These are phyloP conservation scores for Lactarius tabidus DNA, from an alignment of 768 basidiomycete genomes.

Conservation along the genomic window DNA sequence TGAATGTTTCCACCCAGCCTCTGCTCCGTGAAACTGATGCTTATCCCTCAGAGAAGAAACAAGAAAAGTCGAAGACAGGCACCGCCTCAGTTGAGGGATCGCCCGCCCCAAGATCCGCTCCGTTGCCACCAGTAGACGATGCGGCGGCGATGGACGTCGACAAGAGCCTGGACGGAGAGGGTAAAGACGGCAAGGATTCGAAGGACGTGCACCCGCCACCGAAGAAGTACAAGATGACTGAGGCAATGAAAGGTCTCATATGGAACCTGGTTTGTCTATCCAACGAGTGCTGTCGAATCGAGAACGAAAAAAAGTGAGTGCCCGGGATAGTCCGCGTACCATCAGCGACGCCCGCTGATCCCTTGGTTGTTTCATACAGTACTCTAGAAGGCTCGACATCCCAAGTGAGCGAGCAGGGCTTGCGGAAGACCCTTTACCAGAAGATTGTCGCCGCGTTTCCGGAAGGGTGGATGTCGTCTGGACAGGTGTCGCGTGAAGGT, in stretches of 20 bases:
- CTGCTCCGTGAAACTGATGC: not conserved
- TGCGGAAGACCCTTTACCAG: conserved; percentile 77
- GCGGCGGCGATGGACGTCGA: conserved; percentile 27
- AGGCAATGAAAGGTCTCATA: conserved; percentile 71
- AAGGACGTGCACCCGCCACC: conserved; percentile 56
- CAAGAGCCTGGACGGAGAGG: conserved; percentile 32
- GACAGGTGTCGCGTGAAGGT: conserved; percentile 87
- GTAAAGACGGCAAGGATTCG: conserved; percentile 33
- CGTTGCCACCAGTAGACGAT: conserved; percentile 27
- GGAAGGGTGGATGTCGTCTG: conserved; percentile 79
- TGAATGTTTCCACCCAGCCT: no score
- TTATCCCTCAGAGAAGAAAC: conserved; percentile 42
- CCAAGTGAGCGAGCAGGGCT: conserved; percentile 75
- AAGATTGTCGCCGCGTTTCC: conserved; percentile 84
- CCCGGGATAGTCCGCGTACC: not conserved
- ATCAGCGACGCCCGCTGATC: not conserved
- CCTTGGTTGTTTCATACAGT: conserved; percentile 26
- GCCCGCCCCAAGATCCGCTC: conserved; percentile 30
- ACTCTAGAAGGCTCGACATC: conserved; percentile 62
- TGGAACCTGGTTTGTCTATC: conserved; percentile 80
- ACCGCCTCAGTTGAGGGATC: conserved; percentile 28
- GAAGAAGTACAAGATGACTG: conserved; percentile 77
- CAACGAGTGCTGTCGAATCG: conserved; percentile 72
- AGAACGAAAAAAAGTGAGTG: conserved; percentile 61
- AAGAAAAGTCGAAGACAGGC: conserved; percentile 35